Base-by-base conservation (phyloP, 352 stramenopile species). In the Globisporangium middletonii region DNA sequence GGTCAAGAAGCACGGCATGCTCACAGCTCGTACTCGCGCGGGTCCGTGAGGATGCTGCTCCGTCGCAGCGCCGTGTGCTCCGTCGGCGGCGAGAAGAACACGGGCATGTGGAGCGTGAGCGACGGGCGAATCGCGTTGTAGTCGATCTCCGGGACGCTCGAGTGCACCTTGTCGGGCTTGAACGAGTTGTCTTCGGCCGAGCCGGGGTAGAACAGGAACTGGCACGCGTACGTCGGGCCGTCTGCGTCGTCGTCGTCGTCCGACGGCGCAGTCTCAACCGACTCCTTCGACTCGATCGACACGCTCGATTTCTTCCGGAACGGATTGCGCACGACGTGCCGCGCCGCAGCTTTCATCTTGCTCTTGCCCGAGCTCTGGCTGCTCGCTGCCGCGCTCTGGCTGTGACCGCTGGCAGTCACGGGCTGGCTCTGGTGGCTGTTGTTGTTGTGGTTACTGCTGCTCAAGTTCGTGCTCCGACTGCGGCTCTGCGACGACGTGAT, bases 191-290 rank as follows among this genome's bases (percentile, higher is more conserved):
- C 68, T 7, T 61, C 50, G 7, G 86, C 80, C n/a, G 65, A 88
- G 19, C 80, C 80, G 7, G 77, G 62, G 54, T 79, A 91, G 55
- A 91, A 83, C 19, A 86, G 50, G 55, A 88, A 91, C 26, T 69
- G 68, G 28, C 73, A 52, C 11, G 44, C 69, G 18, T 62, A 47
- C 18, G 33, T n/a, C 33, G 53, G 61, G 9, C 43, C 19, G 23
- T 73, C 60, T 15, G 19, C 52, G 1, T 60, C 56, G 19, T 77
- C 72, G 26, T 81, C 66, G 42, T 58, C 58, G 19, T 53, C 51
- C 15, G 71, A 58, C 27, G 76, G 60, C 57, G 69, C 70, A 6
- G 63, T 64, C 44, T 45, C 51, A 18, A 59, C 51, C 45, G 59
- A 64, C 27, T 64, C 53, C 28, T 48, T 55, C 13, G 55, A 60